phyloP scores from a whole-genome alignment of 306 rosid species.

The Cotoneaster glaucophyllus region DNA sequence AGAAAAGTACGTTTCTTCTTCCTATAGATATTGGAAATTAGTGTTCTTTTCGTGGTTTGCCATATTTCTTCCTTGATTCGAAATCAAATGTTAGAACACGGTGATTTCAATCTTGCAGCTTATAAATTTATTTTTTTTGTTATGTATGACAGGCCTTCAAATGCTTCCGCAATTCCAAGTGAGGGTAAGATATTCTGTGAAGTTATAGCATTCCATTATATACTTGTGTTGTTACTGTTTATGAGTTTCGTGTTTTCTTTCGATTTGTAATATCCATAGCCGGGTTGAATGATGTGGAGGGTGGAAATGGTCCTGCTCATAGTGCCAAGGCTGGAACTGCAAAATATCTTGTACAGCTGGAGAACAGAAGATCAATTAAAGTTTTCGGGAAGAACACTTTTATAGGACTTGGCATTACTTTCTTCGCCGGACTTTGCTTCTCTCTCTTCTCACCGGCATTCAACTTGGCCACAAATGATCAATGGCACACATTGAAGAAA shows the following conservation, averaged over 20 bases:
- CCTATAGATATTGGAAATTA: not conserved
- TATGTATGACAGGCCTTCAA: slow-evolving; percentile 33
- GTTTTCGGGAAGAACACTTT: slow-evolving; percentile 69
- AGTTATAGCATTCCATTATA: not conserved
- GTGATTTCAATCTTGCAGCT: not conserved
- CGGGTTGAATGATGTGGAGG: slow-evolving; percentile 37
- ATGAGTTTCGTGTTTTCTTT: not conserved
- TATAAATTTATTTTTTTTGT: not conserved
- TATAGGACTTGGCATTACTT: slow-evolving; percentile 59
- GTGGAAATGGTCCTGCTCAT: slow-evolving; percentile 15
- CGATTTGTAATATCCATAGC: slow-evolving; percentile 21
- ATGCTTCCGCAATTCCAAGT: slow-evolving; percentile 15
- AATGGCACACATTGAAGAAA: slow-evolving; percentile 61
- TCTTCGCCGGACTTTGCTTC: slow-evolving; percentile 79
- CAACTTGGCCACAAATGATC: slow-evolving; percentile 92
- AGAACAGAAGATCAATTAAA: slow-evolving; percentile 74
- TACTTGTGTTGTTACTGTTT: not conserved
- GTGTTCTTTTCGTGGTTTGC: not conserved
- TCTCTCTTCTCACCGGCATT: slow-evolving; percentile 91
- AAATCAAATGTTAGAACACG: no score
- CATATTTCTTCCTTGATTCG: not conserved
- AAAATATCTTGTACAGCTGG: slow-evolving; percentile 62
- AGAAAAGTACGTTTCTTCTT: slow-evolving; percentile 37
- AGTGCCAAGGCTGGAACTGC: slow-evolving; percentile 76
- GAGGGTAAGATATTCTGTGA: slow-evolving; percentile 32